Percentiles rank a stretch among this genome's conserved stretches.
These are phyloP conservation scores for Gnomoniopsis sp. DNA, from an alignment of 2,329 filamentous ascomycete species.

Conservation along the genomic window DNA sequence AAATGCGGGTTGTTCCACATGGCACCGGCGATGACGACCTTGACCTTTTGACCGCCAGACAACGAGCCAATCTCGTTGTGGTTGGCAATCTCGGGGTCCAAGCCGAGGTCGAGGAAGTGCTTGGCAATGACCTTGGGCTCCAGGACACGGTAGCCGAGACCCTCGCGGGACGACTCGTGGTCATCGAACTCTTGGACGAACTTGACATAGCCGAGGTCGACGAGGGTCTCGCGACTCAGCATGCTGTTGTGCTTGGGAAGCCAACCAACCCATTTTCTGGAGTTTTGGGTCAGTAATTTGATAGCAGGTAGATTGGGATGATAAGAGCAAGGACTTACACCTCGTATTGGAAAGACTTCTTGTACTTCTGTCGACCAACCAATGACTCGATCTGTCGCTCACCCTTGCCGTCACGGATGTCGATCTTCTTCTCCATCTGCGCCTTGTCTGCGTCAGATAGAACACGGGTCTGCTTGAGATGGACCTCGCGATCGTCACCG, in stretches of 20 bases:
- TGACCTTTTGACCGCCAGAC: conserved; percentile 97
- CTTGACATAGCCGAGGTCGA: conserved; percentile 85
- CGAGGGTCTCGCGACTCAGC: conserved; percentile 87
- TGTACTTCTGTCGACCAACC: conserved; percentile 96
- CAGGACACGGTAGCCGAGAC: conserved; percentile 90
- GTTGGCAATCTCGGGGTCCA: conserved; percentile 97
- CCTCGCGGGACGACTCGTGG: conserved; percentile 96
- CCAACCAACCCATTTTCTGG: conserved; percentile 82
- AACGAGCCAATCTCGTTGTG: conserved; percentile 97
- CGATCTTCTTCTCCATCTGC: conserved; percentile 89
- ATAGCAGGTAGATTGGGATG: not conserved
- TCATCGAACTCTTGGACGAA: conserved; percentile 97
- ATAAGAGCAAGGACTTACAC: conserved; percentile 62
- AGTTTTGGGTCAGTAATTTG: conserved; percentile 20
- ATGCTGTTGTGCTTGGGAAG: conserved; percentile 91
- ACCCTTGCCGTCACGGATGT: conserved; percentile 79
- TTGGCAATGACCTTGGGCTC: conserved; percentile 93
- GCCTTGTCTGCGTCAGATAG: conserved; percentile 79
- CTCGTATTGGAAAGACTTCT: conserved; percentile 99
- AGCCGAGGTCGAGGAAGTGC: conserved; percentile 95
- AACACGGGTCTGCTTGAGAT: conserved; percentile 95
- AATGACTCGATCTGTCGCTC: conserved; percentile 76
- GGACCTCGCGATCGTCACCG: conserved; percentile 92
- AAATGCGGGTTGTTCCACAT: conserved; percentile 99
- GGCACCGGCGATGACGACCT: conserved; percentile 92